phyloP scores from a whole-genome alignment of 108 stramenopile species.

The Cylindrotheca fusiformis region DNA sequence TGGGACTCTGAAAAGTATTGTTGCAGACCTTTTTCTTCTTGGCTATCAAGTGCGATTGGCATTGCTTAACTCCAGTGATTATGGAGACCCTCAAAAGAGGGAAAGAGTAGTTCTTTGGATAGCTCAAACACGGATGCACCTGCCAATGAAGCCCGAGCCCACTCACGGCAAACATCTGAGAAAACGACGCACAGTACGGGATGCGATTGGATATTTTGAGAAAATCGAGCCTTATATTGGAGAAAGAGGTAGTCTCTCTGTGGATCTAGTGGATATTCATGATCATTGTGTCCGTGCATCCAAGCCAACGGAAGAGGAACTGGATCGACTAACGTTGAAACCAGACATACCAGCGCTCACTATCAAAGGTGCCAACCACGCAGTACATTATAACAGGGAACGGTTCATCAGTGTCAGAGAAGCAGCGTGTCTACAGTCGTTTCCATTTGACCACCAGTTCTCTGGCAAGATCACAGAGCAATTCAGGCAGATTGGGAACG shows the following conservation, averaged over 20 bases:
- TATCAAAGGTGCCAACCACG: constrained; percentile 11
- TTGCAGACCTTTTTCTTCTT: constrained; percentile 21
- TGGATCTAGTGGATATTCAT: constrained; percentile 9
- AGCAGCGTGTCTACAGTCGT: constrained; percentile 34
- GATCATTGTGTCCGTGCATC: constrained; percentile 24
- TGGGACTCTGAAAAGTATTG: constrained; percentile 25
- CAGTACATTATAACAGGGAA: constrained; percentile 32
- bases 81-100: constrained; percentile 43
- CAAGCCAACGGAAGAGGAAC: neutral
- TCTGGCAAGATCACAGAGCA: constrained; percentile 29
- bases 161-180: constrained; percentile 24
- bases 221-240: neutral
- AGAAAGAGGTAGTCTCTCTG: neutral
- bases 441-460: constrained; percentile 34
- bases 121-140: constrained; percentile 18
- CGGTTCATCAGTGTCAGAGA: constrained; percentile 38
- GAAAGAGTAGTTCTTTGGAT: constrained; percentile 34
- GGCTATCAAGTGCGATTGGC: constrained; percentile 37
- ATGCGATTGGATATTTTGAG: neutral
- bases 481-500: constrained; percentile 50
- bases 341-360: constrained; percentile 29
- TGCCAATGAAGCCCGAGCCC: constrained; percentile 24
- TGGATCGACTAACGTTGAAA: neutral
- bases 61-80: constrained; percentile 34
- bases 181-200: neutral